Percentiles rank a stretch among this genome's conserved stretches.
Conservation (phyloP, 1,139 yeast genomes). For the Wickerhamomyces sp. region DNA sequence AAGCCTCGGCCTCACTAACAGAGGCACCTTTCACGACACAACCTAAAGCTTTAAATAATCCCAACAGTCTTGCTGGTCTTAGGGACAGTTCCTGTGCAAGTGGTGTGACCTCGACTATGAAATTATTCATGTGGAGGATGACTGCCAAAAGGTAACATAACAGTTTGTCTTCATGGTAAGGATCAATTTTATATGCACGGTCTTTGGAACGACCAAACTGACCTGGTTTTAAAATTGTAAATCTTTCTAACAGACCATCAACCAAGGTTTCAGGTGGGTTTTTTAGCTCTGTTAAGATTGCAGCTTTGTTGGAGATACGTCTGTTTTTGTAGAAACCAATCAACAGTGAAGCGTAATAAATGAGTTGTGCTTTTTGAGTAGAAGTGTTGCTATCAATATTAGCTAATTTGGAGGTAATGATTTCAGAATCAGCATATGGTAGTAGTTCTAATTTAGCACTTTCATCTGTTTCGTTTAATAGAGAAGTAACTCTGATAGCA, state of each 20-base stretch:
- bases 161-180: constrained; percentile 81
- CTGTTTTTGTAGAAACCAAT: constrained; percentile 77
- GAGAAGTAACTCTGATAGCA: constrained; percentile 55
- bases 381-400: constrained; percentile 40
- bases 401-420: constrained; percentile 46
- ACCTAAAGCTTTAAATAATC: constrained; percentile 77
- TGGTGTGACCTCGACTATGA: constrained; percentile 71
- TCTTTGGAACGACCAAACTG: constrained; percentile 71
- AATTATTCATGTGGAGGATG: constrained; percentile 72
- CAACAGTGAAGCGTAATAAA: constrained; percentile 75
- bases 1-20: constrained; percentile 78
- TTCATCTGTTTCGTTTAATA: constrained; percentile 46
- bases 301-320: constrained; percentile 56
- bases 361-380: constrained; percentile 56
- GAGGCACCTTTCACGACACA: constrained; percentile 73
- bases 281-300: constrained; percentile 57
- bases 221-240: constrained; percentile 62
- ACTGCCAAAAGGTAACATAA: constrained; percentile 73
- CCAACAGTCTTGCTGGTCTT: constrained; percentile 69
- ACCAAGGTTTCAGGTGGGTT: constrained; percentile 68
- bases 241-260: constrained; percentile 69
- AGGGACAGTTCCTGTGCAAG: constrained; percentile 80
- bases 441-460: constrained; percentile 50
- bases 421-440: constrained; percentile 58
- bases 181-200: constrained; percentile 73